Percentiles rank a stretch among this genome's conserved stretches.
phyloP scores from a whole-genome alignment of 2,329 filamentous ascomycete genomes.

The Atkinsonella texensis region DNA sequence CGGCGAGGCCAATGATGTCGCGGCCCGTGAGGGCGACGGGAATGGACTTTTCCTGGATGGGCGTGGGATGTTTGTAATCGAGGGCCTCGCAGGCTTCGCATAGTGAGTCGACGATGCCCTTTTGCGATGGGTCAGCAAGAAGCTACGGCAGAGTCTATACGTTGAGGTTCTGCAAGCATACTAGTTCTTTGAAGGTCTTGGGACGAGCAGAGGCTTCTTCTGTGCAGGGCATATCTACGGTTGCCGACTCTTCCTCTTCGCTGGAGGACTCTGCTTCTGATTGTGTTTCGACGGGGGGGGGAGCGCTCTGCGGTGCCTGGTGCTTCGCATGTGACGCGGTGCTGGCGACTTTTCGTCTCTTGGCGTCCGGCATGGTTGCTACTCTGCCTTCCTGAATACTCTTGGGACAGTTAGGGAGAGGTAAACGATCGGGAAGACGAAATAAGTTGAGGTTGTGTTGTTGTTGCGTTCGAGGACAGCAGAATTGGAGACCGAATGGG shows the following conservation, averaged over 20 bases:
- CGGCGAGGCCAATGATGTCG: slow-evolving; percentile 86
- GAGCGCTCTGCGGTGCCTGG: background rate
- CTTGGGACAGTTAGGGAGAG: background rate
- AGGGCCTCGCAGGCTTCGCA: slow-evolving; percentile 79
- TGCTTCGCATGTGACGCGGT: slow-evolving; percentile 13
- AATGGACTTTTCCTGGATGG: slow-evolving; percentile 80
- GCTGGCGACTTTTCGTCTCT: slow-evolving; percentile 29
- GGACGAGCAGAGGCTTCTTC: slow-evolving; percentile 20
- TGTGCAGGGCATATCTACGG: slow-evolving; percentile 20
- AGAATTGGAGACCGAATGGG: too few relatives aligned
- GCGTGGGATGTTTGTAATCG: slow-evolving; percentile 75
- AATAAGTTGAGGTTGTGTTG: too few relatives aligned
- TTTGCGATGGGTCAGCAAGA: background rate
- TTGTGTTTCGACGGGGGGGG: background rate
- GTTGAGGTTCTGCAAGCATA: slow-evolving; percentile 15
- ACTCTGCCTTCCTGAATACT: too few relatives aligned
- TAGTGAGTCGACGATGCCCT: slow-evolving; percentile 75
- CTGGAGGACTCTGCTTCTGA: slow-evolving; percentile 6
- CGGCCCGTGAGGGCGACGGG: slow-evolving; percentile 66
- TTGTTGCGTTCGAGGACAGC: too few relatives aligned
- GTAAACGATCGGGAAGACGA: background rate
- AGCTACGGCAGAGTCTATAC: background rate
- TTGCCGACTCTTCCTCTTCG: slow-evolving; percentile 20
- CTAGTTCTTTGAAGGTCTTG: slow-evolving; percentile 57
- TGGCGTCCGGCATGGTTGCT: slow-evolving; percentile 22